Conservation (phyloP, 129 eudicot genomes). For the Escallonia rubra region DNA sequence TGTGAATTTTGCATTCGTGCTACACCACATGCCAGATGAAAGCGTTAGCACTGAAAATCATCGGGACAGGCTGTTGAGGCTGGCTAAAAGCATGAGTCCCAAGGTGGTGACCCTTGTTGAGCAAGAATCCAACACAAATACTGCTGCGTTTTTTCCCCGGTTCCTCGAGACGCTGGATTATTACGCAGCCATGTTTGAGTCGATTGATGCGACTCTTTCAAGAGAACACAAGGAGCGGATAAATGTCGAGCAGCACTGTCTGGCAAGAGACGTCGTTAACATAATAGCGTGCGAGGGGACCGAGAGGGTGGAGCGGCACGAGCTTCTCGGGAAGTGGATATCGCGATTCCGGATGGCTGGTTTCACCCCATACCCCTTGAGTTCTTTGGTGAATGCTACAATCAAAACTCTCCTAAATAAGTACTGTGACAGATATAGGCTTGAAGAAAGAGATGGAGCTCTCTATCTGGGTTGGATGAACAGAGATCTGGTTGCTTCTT, state of each 20-base stretch:
- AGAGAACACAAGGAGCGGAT: conserved; percentile 68
- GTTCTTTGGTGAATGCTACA: conserved; percentile 60
- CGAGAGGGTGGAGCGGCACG: conserved; percentile 77
- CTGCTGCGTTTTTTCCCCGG: conserved; percentile 73
- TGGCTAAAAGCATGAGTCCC: conserved; percentile 56
- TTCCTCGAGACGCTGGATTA: conserved; percentile 73
- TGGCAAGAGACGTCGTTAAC: conserved; percentile 79
- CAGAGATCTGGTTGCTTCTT: conserved; percentile 71
- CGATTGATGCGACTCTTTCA: conserved; percentile 65
- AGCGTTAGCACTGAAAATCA: conserved; percentile 65
- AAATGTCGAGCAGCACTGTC: conserved; percentile 67
- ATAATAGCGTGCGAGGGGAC: conserved; percentile 79
- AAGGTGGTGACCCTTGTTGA: conserved; percentile 84
- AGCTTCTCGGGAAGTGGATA: conserved; percentile 81
- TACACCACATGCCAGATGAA: conserved; percentile 85
- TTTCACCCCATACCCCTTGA: conserved; percentile 63
- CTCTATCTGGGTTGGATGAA: conserved; percentile 84
- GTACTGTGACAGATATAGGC: conserved; percentile 59
- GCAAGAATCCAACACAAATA: conserved; percentile 79
- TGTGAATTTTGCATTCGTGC: conserved; percentile 69
- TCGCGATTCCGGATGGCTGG: conserved; percentile 79
- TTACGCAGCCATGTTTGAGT: conserved; percentile 77
- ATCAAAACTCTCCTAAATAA: conserved; percentile 43
- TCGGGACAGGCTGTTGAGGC: conserved; percentile 67
- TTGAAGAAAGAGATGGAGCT: conserved; percentile 78